Percentiles rank a stretch among this genome's conserved stretches.
phyloP scores from a whole-genome alignment of 768 basidiomycete genomes.

The Amanita phalloides region DNA sequence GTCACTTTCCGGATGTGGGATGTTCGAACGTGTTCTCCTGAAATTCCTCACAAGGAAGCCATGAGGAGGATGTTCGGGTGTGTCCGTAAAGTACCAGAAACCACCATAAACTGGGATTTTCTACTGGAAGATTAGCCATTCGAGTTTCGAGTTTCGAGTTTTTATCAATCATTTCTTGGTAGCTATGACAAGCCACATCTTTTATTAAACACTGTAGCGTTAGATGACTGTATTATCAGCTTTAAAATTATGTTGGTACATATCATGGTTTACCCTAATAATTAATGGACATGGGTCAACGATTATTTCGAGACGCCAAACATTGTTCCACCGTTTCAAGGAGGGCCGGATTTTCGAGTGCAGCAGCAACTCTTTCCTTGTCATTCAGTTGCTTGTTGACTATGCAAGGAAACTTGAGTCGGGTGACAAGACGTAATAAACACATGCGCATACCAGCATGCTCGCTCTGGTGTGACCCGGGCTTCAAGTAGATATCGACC shows the following conservation, averaged over 20 bases:
- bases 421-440: not conserved
- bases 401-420: constrained; percentile 16
- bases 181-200: not conserved
- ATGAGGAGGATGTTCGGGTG: constrained; percentile 56
- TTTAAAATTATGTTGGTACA: not conserved
- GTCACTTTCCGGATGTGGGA: constrained; percentile 78
- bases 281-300: not conserved
- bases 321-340: constrained; percentile 76
- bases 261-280: not conserved
- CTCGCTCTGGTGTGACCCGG: constrained; percentile 95
- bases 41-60: constrained; percentile 50
- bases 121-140: constrained; percentile 51
- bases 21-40: constrained; percentile 51
- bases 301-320: not conserved
- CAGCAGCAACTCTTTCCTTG: constrained; percentile 96
- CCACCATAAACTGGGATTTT: constrained; percentile 69
- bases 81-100: constrained; percentile 42
- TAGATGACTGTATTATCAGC: constrained; percentile 3
- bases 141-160: constrained; percentile 1
- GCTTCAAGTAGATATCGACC: constrained; percentile 86
- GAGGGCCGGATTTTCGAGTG: constrained; percentile 84
- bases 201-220: not conserved
- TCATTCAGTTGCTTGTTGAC: constrained; percentile 99
- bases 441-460: constrained; percentile 50
- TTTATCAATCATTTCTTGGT: constrained; percentile 4